These are phyloP conservation scores for Leishmania gerbilli DNA, from an alignment of 208 protist genomes.

Conservation along the genomic window DNA sequence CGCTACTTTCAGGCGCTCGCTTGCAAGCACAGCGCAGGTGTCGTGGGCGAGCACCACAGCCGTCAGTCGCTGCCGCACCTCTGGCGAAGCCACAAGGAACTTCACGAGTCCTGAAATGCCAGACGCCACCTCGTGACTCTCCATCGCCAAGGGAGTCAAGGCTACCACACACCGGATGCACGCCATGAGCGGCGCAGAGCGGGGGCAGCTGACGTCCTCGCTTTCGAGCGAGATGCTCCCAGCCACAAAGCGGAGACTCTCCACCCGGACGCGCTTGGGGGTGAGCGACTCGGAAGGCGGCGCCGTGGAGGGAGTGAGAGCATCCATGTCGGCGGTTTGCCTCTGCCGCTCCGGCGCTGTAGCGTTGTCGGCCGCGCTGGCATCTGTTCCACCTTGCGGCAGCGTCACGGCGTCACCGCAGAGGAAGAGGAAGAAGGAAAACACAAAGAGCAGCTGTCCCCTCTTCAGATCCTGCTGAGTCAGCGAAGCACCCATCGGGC, in stretches of 20 bases:
- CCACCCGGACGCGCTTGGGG: constrained; percentile 2
- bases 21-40: constrained; percentile 35
- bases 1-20: constrained; percentile 39
- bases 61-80: constrained; percentile 40
- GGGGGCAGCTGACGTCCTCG: constrained; percentile 20
- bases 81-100: constrained; percentile 35
- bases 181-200: constrained; percentile 20
- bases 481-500: constrained; percentile 4
- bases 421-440: constrained; percentile 25
- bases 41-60: constrained; percentile 49
- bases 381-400: background rate
- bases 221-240: constrained; percentile 14
- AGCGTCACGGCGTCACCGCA: constrained; percentile 22
- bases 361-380: background rate
- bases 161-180: constrained; percentile 36
- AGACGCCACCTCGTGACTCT: constrained; percentile 33
- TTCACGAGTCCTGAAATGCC: constrained; percentile 52
- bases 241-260: constrained; percentile 40
- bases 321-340: background rate
- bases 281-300: background rate
- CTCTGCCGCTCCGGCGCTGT: too few relatives aligned
- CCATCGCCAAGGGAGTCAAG: constrained; percentile 34
- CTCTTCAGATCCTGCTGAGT: constrained; percentile 8
- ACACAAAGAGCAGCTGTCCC: constrained; percentile 26
- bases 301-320: background rate